phyloP scores from a whole-genome alignment of 805 yeast genomes.

The Zygotorulaspora sp. region DNA sequence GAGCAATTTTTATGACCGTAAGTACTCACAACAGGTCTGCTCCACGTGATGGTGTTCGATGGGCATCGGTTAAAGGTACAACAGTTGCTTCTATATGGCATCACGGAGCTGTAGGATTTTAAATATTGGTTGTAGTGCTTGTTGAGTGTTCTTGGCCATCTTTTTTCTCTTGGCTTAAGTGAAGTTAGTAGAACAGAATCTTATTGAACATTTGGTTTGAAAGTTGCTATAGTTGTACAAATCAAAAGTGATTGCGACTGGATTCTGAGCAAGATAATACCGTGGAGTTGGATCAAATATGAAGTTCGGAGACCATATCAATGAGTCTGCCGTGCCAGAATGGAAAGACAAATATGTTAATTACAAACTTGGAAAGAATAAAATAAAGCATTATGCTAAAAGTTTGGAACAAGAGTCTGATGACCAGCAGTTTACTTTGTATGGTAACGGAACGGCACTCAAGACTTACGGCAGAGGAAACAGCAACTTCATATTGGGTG shows the following conservation, averaged over 20 bases:
- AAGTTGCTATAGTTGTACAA: too few relatives aligned
- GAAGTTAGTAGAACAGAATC: too few relatives aligned
- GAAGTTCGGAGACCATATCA: constrained; percentile 64
- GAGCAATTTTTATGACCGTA: constrained; percentile 2
- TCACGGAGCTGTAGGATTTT: too few relatives aligned
- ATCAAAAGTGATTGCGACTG: too few relatives aligned
- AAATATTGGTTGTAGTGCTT: too few relatives aligned
- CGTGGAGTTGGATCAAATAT: constrained; percentile 28
- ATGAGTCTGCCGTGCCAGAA: constrained; percentile 71
- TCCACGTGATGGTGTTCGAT: constrained; percentile 2
- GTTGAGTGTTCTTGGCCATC: too few relatives aligned
- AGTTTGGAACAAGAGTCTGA: constrained; percentile 6
- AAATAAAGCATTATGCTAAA: constrained; percentile 30
- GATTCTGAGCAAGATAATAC: too few relatives aligned
- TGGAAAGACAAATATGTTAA: constrained; percentile 83
- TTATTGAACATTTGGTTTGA: too few relatives aligned
- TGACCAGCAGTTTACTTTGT: not conserved
- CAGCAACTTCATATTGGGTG: not conserved
- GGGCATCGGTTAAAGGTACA: not conserved
- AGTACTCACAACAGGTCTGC: not conserved
- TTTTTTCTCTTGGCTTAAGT: too few relatives aligned
- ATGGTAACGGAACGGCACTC: constrained; percentile 5
- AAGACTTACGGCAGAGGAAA: not conserved
- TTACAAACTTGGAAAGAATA: constrained; percentile 47
- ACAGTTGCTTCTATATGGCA: too few relatives aligned